Evolutionary conservation across 2,329 filamentous ascomycete species (phyloP).

Genomic region (Colletotrichum chrysophilum): DNA sequence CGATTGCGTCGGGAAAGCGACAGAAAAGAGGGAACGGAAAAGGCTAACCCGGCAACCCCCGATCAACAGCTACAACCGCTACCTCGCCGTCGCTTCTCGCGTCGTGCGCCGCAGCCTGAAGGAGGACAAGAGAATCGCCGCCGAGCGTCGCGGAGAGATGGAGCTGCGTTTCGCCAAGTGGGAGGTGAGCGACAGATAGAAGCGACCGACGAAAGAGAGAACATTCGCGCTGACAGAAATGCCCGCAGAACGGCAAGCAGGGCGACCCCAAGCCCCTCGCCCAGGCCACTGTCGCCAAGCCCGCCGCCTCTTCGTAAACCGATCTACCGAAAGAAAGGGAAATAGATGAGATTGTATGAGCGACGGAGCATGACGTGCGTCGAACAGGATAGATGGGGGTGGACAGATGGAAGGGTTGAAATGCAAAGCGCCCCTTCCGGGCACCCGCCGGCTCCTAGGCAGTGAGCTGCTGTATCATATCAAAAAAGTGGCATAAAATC

Average conservation of each 20-base stretch:
- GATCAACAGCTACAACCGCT: slow-evolving; percentile 92
- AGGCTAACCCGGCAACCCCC: slow-evolving; percentile 36
- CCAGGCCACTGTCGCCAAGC: slow-evolving; percentile 52
- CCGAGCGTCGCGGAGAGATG: slow-evolving; percentile 89
- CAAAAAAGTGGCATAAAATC: slow-evolving; percentile 18
- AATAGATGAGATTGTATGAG: not conserved
- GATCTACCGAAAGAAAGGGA: slow-evolving; percentile 6
- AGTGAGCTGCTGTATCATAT: slow-evolving; percentile 21
- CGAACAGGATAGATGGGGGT: slow-evolving; percentile 15
- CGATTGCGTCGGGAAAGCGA: not conserved
- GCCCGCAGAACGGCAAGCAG: slow-evolving; percentile 89
- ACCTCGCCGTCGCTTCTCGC: slow-evolving; percentile 93
- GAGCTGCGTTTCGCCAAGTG: slow-evolving; percentile 94
- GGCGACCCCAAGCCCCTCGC: slow-evolving; percentile 80
- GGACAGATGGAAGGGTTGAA: not conserved
- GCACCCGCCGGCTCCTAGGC: slow-evolving; percentile 11
- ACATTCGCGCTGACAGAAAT: slow-evolving; percentile 25
- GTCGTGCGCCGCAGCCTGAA: slow-evolving; percentile 96
- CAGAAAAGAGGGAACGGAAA: slow-evolving; percentile 23
- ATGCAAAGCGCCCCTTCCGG: slow-evolving; percentile 1
- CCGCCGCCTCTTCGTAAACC: slow-evolving; percentile 39
- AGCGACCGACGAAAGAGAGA: not conserved
- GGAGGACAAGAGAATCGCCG: slow-evolving; percentile 86
- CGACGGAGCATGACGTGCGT: not conserved
- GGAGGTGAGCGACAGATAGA: slow-evolving; percentile 70